Base-by-base conservation (phyloP, 169 alveolate species). In the Amoebophrya sp. region DNA sequence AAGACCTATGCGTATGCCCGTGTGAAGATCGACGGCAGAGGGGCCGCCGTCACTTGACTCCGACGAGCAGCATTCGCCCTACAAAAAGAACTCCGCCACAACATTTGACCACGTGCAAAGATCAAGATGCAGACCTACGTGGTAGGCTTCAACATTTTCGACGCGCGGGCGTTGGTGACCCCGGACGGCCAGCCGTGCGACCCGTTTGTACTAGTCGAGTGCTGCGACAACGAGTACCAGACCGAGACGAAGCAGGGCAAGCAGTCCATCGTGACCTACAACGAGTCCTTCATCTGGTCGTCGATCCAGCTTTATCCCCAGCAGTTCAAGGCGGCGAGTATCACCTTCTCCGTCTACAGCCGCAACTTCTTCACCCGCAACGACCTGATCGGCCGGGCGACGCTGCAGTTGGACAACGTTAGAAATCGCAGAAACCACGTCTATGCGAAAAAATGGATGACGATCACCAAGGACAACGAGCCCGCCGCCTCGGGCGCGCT, bases 161-260 rank as follows among this genome's bases (percentile, higher is more conserved):
- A 77, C n/a, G 89, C 89, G 18, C 39, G 89, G n/a, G 40, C 18
- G 40, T 39, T 77, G 32, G 89, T 77, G 40, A 77, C 89, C 25
- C 89, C 39, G 40, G 89, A 77, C 23, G 89, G 89, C n/a, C 39
- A 77, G 25, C 89, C 89, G 39, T 77, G 89, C 40, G 89, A 77
- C n/a, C 89, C 89, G 23, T 77, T 77, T n/a, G 40, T 77, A 0
- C 23, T 77, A 39, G 89, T 77, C 40, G 40, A 23, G 25, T 77
- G 89, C 40, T 77, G 89, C 40, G 89, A 18, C 40, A 35, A 32
- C 18, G 40, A 32, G 89, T 23, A n/a, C 89, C 40, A 77, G 40
- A 77, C 89, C 40, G 40, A 77, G 23, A 77, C 89, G 39, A 77
- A 77, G n/a, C 0, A 2, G n/a, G 89, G 40, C 40, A 77, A 77